Evolutionary conservation across 345 rosid genomes (phyloP), one percentile per base, ranked within the genome.

Genomic region (Corchorus olitorius): DNA sequence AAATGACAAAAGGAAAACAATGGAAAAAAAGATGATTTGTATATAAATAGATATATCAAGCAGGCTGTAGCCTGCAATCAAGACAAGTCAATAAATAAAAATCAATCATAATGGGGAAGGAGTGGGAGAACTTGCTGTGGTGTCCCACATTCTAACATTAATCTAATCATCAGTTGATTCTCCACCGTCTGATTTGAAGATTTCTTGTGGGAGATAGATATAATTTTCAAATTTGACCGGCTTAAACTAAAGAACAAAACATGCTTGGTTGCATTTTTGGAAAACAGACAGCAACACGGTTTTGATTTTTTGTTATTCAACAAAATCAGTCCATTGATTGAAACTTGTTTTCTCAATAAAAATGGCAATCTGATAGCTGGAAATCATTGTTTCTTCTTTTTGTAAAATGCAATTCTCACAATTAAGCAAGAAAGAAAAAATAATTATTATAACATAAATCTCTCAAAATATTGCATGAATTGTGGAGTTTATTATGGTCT

Each of bases 121-220:
- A 67, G 56, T 48, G 45, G 60, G 72, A 14, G 73, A 52, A 52
- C 33, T 52, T 70, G 60, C 46, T 3, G 74, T 34, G 61, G 48
- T 35, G 48, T 33, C 74, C 74, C 74, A 52, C 61, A 35, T 35
- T 33, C 17, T 49, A 34, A 7, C 48, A 3, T 20, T 10, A 39
- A 39, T 39, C 37, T 11, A 59, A 22, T 22, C 16, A 11, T 4
- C 37, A 11, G 16, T 7, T 9, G 35, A 22, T 22, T 20, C 14
- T 19, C 35, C 62, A 20, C 62, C 62, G 62, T 58, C 35, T 1
- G 62, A 22, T 58, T 60, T 33, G 39, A 1, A 12, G 17, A 27
- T 12, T 60, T 11, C 0, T 56, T 2, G 13, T 55, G 60, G 34
- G 14, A 19, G 6, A 56, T 0, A 0, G 13, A 1, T 22, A 56